Evolutionary conservation across 1,284 basidiomycete genomes (phyloP).

Genomic region (Cryptococcus sp.): DNA sequence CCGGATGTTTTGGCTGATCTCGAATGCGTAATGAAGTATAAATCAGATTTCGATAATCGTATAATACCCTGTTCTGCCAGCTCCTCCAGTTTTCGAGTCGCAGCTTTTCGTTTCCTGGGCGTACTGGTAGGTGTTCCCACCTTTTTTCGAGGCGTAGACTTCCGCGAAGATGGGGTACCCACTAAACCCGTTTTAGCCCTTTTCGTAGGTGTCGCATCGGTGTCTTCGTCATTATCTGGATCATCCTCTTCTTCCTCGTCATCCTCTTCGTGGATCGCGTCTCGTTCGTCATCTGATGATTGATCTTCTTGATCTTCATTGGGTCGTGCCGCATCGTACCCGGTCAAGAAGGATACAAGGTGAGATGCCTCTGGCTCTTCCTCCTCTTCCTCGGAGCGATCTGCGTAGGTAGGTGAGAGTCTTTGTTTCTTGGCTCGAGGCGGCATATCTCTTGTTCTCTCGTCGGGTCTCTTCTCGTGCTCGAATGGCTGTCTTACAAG

Average conservation of each 20-base stretch:
- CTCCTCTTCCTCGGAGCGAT: conserved; percentile 5
- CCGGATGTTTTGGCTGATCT: conserved; percentile 66
- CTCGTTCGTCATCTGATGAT: conserved; percentile 24
- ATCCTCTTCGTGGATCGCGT: conserved; percentile 18
- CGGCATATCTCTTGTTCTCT: background rate
- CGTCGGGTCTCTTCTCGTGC: too few relatives aligned
- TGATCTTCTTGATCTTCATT: conserved; percentile 9
- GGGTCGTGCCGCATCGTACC: conserved; percentile 24
- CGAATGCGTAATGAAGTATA: conserved; percentile 65
- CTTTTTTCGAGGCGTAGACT: background rate
- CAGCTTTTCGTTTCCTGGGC: conserved; percentile 1
- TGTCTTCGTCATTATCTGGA: conserved; percentile 19
- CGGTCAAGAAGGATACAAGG: conserved; percentile 42
- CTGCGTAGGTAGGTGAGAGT: conserved; percentile 1
- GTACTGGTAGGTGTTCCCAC: conserved; percentile 4
- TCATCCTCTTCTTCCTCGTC: conserved; percentile 24
- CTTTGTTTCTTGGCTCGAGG: background rate
- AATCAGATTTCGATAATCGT: conserved; percentile 59
- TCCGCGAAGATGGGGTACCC: conserved; percentile 1
- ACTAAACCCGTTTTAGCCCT: conserved; percentile 13
- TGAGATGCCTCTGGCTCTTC: conserved; percentile 25
- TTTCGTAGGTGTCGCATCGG: conserved; percentile 12
- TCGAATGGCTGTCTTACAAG: too few relatives aligned
- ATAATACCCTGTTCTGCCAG: conserved; percentile 38
- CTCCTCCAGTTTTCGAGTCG: conserved; percentile 2